Percentiles rank a stretch among this genome's conserved stretches.
Conservation (phyloP, 2,329 filamentous ascomycete genomes). For the Ophiostoma piceae region DNA sequence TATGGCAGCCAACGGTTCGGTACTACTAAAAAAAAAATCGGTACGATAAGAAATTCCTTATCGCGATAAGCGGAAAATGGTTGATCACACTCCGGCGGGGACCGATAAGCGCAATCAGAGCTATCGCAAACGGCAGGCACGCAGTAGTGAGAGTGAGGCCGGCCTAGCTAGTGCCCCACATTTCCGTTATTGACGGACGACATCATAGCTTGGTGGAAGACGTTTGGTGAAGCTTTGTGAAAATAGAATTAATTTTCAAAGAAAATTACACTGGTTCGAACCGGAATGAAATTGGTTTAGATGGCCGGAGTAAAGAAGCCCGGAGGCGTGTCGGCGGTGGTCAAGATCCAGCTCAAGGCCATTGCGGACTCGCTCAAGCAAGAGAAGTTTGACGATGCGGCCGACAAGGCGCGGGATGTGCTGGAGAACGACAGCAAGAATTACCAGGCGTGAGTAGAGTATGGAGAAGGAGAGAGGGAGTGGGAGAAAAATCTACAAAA, state of each 20-base stretch:
- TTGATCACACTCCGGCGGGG: slow-evolving; percentile 24
- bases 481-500: neutral
- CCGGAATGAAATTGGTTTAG: neutral
- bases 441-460: slow-evolving; percentile 62
- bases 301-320: slow-evolving; percentile 25
- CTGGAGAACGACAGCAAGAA: slow-evolving; percentile 68
- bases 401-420: slow-evolving; percentile 62
- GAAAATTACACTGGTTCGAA: neutral
- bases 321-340: slow-evolving; percentile 42
- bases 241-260: neutral
- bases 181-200: neutral
- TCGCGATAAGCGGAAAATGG: slow-evolving; percentile 20
- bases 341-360: slow-evolving; percentile 70
- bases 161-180: slow-evolving; percentile 9
- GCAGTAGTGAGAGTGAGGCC: neutral
- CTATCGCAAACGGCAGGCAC: neutral
- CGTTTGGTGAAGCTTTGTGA: neutral
- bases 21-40: slow-evolving; percentile 1
- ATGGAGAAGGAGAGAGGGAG: too few species aligned
- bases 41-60: slow-evolving; percentile 15
- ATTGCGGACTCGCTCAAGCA: slow-evolving; percentile 73
- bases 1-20: neutral
- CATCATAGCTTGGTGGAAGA: neutral
- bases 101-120: slow-evolving; percentile 18
- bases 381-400: slow-evolving; percentile 72